These are phyloP conservation scores for Rhinocladiella similis DNA, from an alignment of 2,329 filamentous ascomycete species.

Conservation along the genomic window DNA sequence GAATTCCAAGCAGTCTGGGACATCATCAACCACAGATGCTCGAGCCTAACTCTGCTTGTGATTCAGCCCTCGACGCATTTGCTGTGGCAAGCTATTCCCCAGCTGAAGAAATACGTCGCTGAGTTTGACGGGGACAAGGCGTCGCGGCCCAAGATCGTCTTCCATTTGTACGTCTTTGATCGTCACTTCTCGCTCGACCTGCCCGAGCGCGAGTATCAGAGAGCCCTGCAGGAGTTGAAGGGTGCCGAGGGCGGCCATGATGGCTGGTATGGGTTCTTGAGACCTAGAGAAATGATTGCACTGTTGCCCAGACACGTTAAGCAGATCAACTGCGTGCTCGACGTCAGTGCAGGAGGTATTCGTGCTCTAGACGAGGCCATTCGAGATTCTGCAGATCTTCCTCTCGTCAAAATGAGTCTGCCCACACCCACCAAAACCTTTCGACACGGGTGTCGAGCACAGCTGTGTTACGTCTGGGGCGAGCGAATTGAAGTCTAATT, in stretches of 20 bases:
- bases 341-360: slow-evolving; percentile 11
- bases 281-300: slow-evolving; percentile 4
- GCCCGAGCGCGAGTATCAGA: slow-evolving; percentile 14
- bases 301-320: slow-evolving; percentile 16
- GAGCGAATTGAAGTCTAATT: too few relatives aligned
- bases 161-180: slow-evolving; percentile 19
- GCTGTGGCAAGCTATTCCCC: slow-evolving; percentile 12
- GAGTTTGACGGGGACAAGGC: neutral
- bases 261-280: neutral
- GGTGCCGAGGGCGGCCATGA: neutral
- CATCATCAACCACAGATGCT: slow-evolving; percentile 9
- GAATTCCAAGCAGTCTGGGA: slow-evolving; percentile 4
- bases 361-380: slow-evolving; percentile 14
- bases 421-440: neutral
- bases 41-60: slow-evolving; percentile 6
- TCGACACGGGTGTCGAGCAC: slow-evolving; percentile 5
- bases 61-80: slow-evolving; percentile 13
- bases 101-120: slow-evolving; percentile 14
- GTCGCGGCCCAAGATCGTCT: slow-evolving; percentile 7
- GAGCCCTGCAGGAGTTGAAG: slow-evolving; percentile 6
- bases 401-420: slow-evolving; percentile 7
- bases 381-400: slow-evolving; percentile 1
- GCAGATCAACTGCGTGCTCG: slow-evolving; percentile 15
- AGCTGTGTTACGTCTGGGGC: slow-evolving; percentile 14
- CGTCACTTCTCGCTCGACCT: slow-evolving; percentile 21